phyloP scores from a whole-genome alignment of 1,284 basidiomycete genomes.

The Omphalotus olearius region DNA sequence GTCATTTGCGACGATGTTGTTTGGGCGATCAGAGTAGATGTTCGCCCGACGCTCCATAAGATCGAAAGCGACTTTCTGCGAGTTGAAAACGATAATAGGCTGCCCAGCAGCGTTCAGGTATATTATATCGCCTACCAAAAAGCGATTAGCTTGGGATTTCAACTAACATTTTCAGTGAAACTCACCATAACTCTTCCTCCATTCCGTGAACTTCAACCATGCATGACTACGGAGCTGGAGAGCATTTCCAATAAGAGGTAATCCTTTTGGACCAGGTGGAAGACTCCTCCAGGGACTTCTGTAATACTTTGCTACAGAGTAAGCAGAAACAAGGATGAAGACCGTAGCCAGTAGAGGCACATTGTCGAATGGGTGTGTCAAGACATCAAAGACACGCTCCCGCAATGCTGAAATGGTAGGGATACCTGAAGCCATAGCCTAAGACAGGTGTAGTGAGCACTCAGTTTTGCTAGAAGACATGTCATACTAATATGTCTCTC shows the following conservation, averaged over 20 bases:
- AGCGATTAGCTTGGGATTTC: background rate
- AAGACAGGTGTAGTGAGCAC: too few relatives aligned
- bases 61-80: background rate
- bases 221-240: background rate
- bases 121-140: background rate
- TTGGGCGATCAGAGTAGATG: background rate
- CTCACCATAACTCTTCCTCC: background rate
- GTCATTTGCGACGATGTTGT: background rate
- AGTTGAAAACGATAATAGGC: background rate
- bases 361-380: too few relatives aligned
- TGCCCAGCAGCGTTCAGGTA: background rate
- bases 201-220: slow-evolving; percentile 1
- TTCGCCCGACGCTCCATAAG: background rate
- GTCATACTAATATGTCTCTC: too few relatives aligned
- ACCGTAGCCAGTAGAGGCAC: background rate
- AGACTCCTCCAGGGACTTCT: background rate
- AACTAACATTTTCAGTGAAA: background rate
- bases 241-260: background rate
- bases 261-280: background rate
- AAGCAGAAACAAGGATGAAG: background rate
- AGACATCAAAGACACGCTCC: too few relatives aligned
- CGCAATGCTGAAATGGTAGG: too few relatives aligned
- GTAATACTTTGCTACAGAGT: background rate
- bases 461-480: too few relatives aligned
- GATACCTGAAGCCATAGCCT: too few relatives aligned